phyloP scores from a whole-genome alignment of 352 stramenopile genomes.

The Thraustochytrium striatum region DNA sequence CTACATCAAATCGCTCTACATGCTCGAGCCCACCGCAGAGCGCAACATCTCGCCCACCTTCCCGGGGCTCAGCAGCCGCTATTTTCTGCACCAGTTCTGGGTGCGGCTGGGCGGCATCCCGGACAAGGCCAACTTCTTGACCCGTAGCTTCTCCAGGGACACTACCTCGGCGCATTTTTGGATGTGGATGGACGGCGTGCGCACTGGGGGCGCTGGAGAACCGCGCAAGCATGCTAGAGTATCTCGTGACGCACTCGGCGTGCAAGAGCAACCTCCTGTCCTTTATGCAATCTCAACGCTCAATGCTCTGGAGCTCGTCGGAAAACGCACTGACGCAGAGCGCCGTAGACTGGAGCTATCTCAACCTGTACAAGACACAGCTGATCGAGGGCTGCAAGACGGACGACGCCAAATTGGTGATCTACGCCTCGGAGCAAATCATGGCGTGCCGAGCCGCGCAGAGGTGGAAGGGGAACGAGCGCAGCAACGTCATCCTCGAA shows the following conservation, averaged over 20 bases:
- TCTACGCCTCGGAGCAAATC: background rate
- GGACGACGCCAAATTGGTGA: background rate
- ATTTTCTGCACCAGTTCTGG: slow-evolving; percentile 27
- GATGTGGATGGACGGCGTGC: slow-evolving; percentile 21
- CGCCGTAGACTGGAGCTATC: background rate
- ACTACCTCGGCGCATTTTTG: background rate
- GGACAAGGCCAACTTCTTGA: background rate
- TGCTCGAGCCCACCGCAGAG: slow-evolving; percentile 11
- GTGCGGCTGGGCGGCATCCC: slow-evolving; percentile 8
- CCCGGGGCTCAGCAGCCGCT: background rate
- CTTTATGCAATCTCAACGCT: background rate
- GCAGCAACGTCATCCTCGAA: background rate
- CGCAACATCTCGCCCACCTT: background rate
- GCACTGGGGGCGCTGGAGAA: background rate
- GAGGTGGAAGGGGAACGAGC: background rate
- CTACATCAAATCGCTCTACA: background rate
- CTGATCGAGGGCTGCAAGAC: background rate
- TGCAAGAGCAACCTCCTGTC: background rate
- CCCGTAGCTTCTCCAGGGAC: background rate
- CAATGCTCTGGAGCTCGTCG: background rate
- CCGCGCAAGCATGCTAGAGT: slow-evolving; percentile 8
- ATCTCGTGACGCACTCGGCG: background rate
- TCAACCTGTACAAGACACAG: background rate
- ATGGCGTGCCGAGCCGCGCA: background rate
- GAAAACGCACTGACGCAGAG: background rate